Base-by-base conservation (phyloP, 345 rosid genomes). In the Eucalyptus lansdowneana region DNA sequence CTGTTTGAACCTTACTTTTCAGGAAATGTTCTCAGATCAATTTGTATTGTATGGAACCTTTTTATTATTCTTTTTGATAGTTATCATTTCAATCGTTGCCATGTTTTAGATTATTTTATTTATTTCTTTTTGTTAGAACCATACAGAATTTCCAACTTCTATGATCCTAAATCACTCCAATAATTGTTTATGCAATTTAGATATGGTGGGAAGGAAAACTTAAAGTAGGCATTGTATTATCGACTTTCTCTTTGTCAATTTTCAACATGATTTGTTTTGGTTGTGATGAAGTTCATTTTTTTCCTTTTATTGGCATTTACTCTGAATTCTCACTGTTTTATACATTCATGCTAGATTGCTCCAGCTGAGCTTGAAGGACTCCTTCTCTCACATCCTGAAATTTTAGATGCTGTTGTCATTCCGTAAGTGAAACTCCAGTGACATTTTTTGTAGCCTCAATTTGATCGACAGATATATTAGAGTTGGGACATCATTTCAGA, bases 281-380 rank as follows among this genome's bases (percentile, higher is more conserved):
- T 76, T 0, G 25, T 34, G 13, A 69, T 69, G 24, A 69, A 3
- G 44, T 69, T 67, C 81, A 47, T 6, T 49, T 34, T 24, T 45
- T 37, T 47, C 44, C 14, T 0, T 60, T 29, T 37, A 31, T 88
- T 11, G 47, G 42, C 37, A n/a, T 50, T 50, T 86, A 50, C 27
- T 50, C 44, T 22, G 37, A 86, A 50, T 86, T 19, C 44, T 51
- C 44, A 29, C 25, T 86, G 15, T 51, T 86, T 40, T 86, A n/a
- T 56, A 51, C 87, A 34, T 76, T 37, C 6, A 8, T 1, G 24
- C 83, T 47, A 98, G 99, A 95, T 98, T 90, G 99, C 99, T 81
- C 99, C 99, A 60, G 99, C 99, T 62, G 99, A 98, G 92, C 95
- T 98, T 83, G 99, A 98, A 94, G 99, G 96, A 67, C 92, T 98